These are phyloP conservation scores for Dendrobium catenatum DNA, from an alignment of 106 monocot species.

Conservation along the genomic window DNA sequence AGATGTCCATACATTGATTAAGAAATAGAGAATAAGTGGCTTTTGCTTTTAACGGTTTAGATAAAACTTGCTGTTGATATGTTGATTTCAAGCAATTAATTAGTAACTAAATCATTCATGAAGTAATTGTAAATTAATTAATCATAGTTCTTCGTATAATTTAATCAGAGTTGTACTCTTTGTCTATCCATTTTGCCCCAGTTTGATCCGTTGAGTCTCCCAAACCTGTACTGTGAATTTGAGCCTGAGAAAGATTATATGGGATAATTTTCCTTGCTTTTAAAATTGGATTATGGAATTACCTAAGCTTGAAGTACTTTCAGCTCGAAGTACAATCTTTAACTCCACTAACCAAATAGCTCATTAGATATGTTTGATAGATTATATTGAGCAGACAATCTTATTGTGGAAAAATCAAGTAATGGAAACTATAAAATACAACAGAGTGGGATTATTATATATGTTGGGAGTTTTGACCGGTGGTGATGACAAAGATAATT, in stretches of 20 bases:
- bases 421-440: background rate
- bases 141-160: too few species aligned
- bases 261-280: background rate
- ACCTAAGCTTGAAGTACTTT: background rate
- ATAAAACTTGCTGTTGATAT: too few species aligned
- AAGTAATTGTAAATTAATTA: too few species aligned
- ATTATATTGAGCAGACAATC: background rate
- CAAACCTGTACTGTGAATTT: background rate
- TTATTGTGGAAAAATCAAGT: background rate
- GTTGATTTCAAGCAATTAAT: too few species aligned
- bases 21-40: too few species aligned
- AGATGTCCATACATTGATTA: too few species aligned
- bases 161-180: too few species aligned
- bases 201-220: background rate
- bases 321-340: background rate
- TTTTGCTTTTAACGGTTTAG: too few species aligned
- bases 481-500: background rate
- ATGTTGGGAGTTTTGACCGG: background rate
- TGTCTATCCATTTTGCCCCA: too few species aligned
- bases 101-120: too few species aligned
- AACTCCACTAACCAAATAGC: background rate
- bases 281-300: background rate
- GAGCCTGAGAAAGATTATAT: background rate
- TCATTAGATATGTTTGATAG: background rate
- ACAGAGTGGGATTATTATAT: background rate